These are phyloP conservation scores for Cryptococcus amylolentus DNA, from an alignment of 1,284 basidiomycete species.

Conservation along the genomic window DNA sequence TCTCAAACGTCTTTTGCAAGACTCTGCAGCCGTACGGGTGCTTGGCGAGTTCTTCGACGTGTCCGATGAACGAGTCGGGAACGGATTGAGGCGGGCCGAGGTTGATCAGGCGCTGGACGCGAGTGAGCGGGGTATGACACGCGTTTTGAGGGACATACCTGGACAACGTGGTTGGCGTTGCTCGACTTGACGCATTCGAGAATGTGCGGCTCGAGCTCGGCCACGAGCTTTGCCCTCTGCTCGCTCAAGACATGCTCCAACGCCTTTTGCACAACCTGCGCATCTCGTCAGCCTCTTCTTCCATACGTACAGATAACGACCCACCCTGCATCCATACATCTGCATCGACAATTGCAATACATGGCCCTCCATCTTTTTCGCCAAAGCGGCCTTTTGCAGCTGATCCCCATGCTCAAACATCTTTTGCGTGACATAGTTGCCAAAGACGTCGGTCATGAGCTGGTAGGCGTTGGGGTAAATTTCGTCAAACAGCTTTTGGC, in stretches of 20 bases:
- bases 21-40: conserved; percentile 96
- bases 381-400: conserved; percentile 68
- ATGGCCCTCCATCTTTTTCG: conserved; percentile 73
- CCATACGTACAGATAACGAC: conserved; percentile 3
- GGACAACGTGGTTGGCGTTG: conserved; percentile 88
- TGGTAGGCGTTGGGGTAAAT: conserved; percentile 75
- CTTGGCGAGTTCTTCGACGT: conserved; percentile 77
- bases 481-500: conserved; percentile 82
- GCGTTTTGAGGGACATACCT: conserved; percentile 35
- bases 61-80: conserved; percentile 71
- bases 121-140: background rate
- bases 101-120: conserved; percentile 59
- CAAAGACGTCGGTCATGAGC: conserved; percentile 91
- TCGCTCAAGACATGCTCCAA: conserved; percentile 75
- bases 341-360: conserved; percentile 77
- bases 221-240: conserved; percentile 70
- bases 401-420: conserved; percentile 85
- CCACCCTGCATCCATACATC: conserved; percentile 80
- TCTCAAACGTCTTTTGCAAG: conserved; percentile 87
- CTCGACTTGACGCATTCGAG: conserved; percentile 86
- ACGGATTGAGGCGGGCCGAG: conserved; percentile 73
- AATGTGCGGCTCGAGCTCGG: conserved; percentile 76
- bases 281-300: background rate
- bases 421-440: conserved; percentile 96
- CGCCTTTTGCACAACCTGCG: conserved; percentile 59